Percentiles rank a stretch among this genome's conserved stretches.
Evolutionary conservation across 257 asterid species (phyloP).

Genomic region (Plantago elongata): DNA sequence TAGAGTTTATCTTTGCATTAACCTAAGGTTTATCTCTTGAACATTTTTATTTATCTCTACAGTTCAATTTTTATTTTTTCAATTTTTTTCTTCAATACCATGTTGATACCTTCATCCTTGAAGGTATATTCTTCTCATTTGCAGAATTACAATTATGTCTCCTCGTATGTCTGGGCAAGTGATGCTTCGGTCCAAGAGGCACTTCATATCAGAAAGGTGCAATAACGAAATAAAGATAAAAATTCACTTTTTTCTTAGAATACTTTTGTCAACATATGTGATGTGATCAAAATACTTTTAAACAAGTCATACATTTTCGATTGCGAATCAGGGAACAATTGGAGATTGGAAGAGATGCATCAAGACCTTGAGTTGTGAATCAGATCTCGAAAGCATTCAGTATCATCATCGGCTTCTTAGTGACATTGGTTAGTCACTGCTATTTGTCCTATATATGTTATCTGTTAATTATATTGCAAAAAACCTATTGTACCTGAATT

Average conservation of each 20-base stretch:
- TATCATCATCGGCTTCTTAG: slow-evolving; percentile 21
- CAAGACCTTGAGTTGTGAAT: background rate
- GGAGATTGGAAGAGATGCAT: slow-evolving; percentile 21
- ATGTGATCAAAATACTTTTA: too few species aligned
- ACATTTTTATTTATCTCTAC: background rate
- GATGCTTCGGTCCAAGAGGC: slow-evolving; percentile 26
- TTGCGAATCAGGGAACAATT: slow-evolving; percentile 23
- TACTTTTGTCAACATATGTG: background rate
- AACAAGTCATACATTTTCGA: too few species aligned
- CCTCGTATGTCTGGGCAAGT: slow-evolving; percentile 23
- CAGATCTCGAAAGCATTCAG: slow-evolving; percentile 18
- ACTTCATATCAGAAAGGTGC: slow-evolving; percentile 35
- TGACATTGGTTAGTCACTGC: slow-evolving; percentile 23
- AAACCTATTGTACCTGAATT: too few species aligned
- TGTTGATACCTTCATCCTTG: too few species aligned
- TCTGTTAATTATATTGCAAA: too few species aligned
- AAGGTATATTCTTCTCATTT: background rate
- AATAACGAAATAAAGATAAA: background rate
- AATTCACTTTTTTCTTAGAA: background rate
- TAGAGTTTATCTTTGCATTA: too few species aligned
- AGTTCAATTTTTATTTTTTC: background rate
- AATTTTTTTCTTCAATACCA: too few species aligned
- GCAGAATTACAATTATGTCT: slow-evolving; percentile 20
- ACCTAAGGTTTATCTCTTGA: too few species aligned
- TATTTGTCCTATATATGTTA: too few species aligned